Base-by-base conservation (phyloP, 345 rosid species). In the Camelina laxa region DNA sequence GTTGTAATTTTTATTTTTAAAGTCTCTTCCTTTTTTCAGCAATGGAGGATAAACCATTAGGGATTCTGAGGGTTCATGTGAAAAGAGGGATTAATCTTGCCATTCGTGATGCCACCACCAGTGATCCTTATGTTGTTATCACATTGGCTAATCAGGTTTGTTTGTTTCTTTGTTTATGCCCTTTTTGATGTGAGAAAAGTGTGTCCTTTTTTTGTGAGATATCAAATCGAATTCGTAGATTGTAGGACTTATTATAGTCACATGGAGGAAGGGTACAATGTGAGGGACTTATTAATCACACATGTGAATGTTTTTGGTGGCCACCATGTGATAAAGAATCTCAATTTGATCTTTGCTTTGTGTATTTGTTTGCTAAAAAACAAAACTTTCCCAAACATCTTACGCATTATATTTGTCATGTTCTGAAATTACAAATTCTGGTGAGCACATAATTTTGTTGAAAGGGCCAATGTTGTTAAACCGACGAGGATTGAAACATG, bases 101-200 rank as follows among this genome's bases (percentile, higher is more conserved):
- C 2, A 66, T 82, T 45, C 73, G 87, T 2, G 89, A 87, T 64
- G 13, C 86, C 65, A 22, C 61, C 0, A 82, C 30, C 71, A 85
- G 91, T 62, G 87, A 87, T 72, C 89, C 91, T 79, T 85, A 87
- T 20, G 86, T 81, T 60, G 84, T 81, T 72, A 0, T 87, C 80
- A 69, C 83, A 45, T 65, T 75, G 69, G 85, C 67, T 22, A 24
- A 73, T n/a, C 90, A 89, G 89, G 82, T 79, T 67, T 53, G 62
- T 39, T 6, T 72, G 2, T 27, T 27, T 27, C 5, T 27, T 54
- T 42, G 21, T 17, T 30, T 13, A 2, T 65, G 17, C n/a, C 53
- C 16, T n/a, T 53, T 24, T 62, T 38, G 22, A 35, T 3, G 24
- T 22, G 33, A 41, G 24, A 27, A 51, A 63, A 44, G 35, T 12